Conservation (phyloP, 768 basidiomycete genomes). For the Scleroderma citrinum region DNA sequence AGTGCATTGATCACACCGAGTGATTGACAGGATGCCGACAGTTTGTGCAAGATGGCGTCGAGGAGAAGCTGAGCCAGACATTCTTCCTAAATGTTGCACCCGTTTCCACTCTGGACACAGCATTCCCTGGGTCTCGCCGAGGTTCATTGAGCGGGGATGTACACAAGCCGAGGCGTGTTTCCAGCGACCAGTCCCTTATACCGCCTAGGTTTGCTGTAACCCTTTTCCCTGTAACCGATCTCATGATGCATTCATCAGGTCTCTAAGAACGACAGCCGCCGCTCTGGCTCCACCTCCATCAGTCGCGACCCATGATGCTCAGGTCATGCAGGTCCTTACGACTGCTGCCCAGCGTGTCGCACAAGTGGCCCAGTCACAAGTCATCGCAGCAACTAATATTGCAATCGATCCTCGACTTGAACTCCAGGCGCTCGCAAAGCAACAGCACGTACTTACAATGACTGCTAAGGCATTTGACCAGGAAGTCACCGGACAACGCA, state of each 20-base stretch:
- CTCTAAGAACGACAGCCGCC: slow-evolving; percentile 29
- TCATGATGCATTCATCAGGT: slow-evolving; percentile 14
- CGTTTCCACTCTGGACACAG: slow-evolving; percentile 43
- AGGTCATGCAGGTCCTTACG: slow-evolving; percentile 73
- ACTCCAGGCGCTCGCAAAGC: slow-evolving; percentile 67
- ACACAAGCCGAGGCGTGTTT: slow-evolving; percentile 36
- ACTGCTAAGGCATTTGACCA: slow-evolving; percentile 74
- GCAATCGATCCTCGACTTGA: slow-evolving; percentile 43
- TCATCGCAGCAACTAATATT: slow-evolving; percentile 44
- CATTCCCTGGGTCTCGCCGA: slow-evolving; percentile 39
- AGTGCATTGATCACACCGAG: slow-evolving; percentile 1
- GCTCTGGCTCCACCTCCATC: slow-evolving; percentile 21
- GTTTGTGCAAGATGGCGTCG: slow-evolving; percentile 68
- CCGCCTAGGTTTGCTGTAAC: slow-evolving; percentile 21
- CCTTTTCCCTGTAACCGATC: background rate
- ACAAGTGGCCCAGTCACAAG: slow-evolving; percentile 65
- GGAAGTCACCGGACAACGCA: slow-evolving; percentile 52
- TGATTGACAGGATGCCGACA: slow-evolving; percentile 10
- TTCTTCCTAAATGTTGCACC: slow-evolving; percentile 74
- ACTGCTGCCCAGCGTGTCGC: slow-evolving; percentile 74
- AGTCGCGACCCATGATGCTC: slow-evolving; percentile 49
- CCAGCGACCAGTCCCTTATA: slow-evolving; percentile 33
- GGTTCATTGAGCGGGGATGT: slow-evolving; percentile 43
- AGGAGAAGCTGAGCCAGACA: slow-evolving; percentile 59
- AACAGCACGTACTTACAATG: slow-evolving; percentile 70